These are phyloP conservation scores for Hymenotorrendiella dingleyae DNA, from an alignment of 2,329 filamentous ascomycete genomes.

Conservation along the genomic window DNA sequence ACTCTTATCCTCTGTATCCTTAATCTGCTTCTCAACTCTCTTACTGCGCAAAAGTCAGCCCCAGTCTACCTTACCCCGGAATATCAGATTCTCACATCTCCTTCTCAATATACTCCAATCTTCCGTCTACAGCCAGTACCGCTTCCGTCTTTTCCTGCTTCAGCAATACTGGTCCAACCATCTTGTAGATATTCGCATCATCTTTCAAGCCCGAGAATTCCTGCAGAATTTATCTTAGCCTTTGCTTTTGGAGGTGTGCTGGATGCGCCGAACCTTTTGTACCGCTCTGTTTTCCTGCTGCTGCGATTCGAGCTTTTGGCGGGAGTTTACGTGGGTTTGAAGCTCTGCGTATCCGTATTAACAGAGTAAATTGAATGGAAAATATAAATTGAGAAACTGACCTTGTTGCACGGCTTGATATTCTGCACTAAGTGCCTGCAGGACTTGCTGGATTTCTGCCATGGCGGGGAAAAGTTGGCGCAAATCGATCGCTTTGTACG, in stretches of 20 bases:
- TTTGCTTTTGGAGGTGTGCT: not conserved
- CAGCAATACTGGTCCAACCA: constrained; percentile 83
- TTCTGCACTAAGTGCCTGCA: constrained; percentile 80
- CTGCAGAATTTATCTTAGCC: constrained; percentile 36
- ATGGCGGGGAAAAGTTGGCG: constrained; percentile 36
- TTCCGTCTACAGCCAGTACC: constrained; percentile 81
- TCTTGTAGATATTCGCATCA: constrained; percentile 89
- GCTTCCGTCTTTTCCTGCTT: constrained; percentile 94
- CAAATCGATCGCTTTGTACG: no score
- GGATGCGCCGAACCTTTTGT: constrained; percentile 55
- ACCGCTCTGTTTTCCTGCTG: constrained; percentile 89
- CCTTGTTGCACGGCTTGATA: constrained; percentile 84
- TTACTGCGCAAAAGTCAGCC: constrained; percentile 40
- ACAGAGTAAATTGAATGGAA: not conserved
- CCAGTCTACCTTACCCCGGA: not conserved
- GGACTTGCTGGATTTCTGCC: constrained; percentile 67
- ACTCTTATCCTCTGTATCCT: constrained; percentile 56
- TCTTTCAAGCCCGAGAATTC: constrained; percentile 78
- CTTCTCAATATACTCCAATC: constrained; percentile 85
- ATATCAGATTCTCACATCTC: constrained; percentile 64
- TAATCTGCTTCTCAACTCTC: constrained; percentile 61
- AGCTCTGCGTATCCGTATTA: constrained; percentile 54
- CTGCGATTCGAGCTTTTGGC: constrained; percentile 90
- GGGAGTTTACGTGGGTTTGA: constrained; percentile 65
- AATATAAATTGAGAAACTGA: constrained; percentile 29